Percentiles rank a stretch among this genome's conserved stretches.
phyloP scores from a whole-genome alignment of 1,284 basidiomycete genomes.

The Butyriboletus appendiculatus region DNA sequence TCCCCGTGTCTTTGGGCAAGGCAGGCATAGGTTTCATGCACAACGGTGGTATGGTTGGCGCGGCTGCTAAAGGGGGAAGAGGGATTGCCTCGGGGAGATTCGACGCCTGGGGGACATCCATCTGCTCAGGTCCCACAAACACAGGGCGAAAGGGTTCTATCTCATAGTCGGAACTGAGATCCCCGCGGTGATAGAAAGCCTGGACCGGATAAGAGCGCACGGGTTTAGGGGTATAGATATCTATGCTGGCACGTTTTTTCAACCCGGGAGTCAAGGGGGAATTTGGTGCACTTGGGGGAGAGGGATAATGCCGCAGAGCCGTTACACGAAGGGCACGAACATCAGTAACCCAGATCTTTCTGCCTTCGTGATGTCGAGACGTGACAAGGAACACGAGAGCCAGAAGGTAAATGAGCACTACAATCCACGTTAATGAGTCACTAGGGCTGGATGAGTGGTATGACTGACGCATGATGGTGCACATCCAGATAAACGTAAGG shows the following conservation, averaged over 20 bases:
- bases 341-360: constrained; percentile 52
- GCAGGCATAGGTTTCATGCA: constrained; percentile 12
- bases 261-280: constrained; percentile 37
- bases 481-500: constrained; percentile 66
- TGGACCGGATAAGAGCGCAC: constrained; percentile 36
- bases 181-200: constrained; percentile 39
- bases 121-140: constrained; percentile 23
- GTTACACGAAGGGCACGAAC: constrained; percentile 49
- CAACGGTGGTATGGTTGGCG: constrained; percentile 10
- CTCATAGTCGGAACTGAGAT: constrained; percentile 44
- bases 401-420: constrained; percentile 49
- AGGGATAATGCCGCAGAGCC: constrained; percentile 27
- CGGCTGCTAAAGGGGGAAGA: constrained; percentile 13
- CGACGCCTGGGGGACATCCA: constrained; percentile 15
- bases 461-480: constrained; percentile 53
- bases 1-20: constrained; percentile 1
- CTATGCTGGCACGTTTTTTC: constrained; percentile 33
- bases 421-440: constrained; percentile 3
- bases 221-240: constrained; percentile 46
- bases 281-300: constrained; percentile 31
- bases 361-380: constrained; percentile 41
- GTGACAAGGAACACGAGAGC: constrained; percentile 38
- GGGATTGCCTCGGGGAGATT: constrained; percentile 29
- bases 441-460: constrained; percentile 1
- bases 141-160: constrained; percentile 47